A percentile compares a stretch with the other conserved stretches of the same genome.
Evolutionary conservation across 371 early-diverging fungal genomes (phyloP).

Genomic region (Saksenaea oblongispora): DNA sequence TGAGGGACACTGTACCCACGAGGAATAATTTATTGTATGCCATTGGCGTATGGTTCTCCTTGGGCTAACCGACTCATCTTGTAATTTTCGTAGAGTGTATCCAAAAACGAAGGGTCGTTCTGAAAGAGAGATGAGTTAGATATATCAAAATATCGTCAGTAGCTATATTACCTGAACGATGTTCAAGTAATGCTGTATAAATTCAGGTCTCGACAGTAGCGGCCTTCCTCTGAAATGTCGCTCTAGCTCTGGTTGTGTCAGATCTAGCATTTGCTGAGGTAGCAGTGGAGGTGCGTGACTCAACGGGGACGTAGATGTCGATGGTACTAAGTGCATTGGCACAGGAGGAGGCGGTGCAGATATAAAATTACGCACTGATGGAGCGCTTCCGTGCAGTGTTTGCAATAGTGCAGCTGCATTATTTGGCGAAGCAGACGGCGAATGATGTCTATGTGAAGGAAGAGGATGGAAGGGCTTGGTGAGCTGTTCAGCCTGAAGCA

Average conservation of each 20-base stretch:
- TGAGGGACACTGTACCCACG: too few species aligned
- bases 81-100: slow-evolving; percentile 36
- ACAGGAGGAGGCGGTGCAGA: slow-evolving; percentile 14
- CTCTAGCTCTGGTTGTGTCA: slow-evolving; percentile 29
- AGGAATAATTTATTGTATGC: neutral
- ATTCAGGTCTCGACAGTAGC: slow-evolving; percentile 45
- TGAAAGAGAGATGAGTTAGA: slow-evolving; percentile 6
- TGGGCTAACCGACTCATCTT: neutral
- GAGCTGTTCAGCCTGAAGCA: slow-evolving; percentile 24
- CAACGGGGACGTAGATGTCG: slow-evolving; percentile 11
- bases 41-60: neutral
- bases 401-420: slow-evolving; percentile 50
- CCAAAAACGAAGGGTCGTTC: slow-evolving; percentile 37
- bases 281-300: slow-evolving; percentile 23
- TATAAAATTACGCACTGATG: neutral
- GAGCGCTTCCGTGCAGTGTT: slow-evolving; percentile 36
- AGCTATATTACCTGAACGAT: slow-evolving; percentile 39
- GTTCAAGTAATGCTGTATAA: slow-evolving; percentile 49
- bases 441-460: slow-evolving; percentile 22
- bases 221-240: slow-evolving; percentile 26
- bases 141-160: neutral
- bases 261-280: slow-evolving; percentile 26
- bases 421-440: slow-evolving; percentile 45
- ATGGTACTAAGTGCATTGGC: slow-evolving; percentile 14
- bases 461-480: slow-evolving; percentile 37